Conservation (phyloP, 2,329 filamentous ascomycete genomes). For the Domatiomyces globalis region DNA sequence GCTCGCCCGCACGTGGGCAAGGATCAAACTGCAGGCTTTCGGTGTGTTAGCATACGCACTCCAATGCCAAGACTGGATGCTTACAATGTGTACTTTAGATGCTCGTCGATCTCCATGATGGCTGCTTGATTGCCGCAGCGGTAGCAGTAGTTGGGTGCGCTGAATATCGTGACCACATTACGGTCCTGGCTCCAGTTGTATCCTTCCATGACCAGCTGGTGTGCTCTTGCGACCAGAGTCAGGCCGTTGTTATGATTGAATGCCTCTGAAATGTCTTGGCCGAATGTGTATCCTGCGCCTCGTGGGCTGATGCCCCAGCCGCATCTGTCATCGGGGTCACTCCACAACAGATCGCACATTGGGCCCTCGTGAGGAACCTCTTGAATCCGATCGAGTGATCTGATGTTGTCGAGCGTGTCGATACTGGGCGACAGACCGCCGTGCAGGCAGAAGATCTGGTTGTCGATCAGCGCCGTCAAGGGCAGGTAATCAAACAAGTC, state of each 20-base stretch:
- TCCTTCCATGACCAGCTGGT: constrained; percentile 98
- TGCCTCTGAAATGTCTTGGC: constrained; percentile 92
- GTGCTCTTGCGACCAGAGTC: constrained; percentile 86
- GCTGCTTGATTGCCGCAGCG: constrained; percentile 96
- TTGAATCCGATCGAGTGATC: constrained; percentile 88
- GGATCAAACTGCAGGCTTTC: constrained; percentile 94
- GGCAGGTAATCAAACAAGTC: constrained; percentile 98
- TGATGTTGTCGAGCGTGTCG: constrained; percentile 88
- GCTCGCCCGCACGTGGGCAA: constrained; percentile 90
- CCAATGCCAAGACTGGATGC: constrained; percentile 28
- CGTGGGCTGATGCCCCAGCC: constrained; percentile 93
- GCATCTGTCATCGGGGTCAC: constrained; percentile 90
- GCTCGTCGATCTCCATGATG: constrained; percentile 99
- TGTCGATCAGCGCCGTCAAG: constrained; percentile 92
- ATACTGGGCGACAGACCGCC: constrained; percentile 93
- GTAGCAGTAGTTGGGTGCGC: constrained; percentile 91
- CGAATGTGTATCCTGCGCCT: constrained; percentile 89
- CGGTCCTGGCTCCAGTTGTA: constrained; percentile 99
- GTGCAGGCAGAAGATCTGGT: constrained; percentile 98
- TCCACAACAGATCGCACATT: constrained; percentile 97
- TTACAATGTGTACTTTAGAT: constrained; percentile 98
- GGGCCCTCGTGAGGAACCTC: constrained; percentile 96
- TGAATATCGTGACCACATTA: constrained; percentile 96
- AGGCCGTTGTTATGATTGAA: constrained; percentile 99
- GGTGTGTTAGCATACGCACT: constrained; percentile 2